A percentile compares a stretch with the other conserved stretches of the same genome.
Conservation (phyloP, 495 filamentous ascomycete genomes). For the Penicillium crystallinum region DNA sequence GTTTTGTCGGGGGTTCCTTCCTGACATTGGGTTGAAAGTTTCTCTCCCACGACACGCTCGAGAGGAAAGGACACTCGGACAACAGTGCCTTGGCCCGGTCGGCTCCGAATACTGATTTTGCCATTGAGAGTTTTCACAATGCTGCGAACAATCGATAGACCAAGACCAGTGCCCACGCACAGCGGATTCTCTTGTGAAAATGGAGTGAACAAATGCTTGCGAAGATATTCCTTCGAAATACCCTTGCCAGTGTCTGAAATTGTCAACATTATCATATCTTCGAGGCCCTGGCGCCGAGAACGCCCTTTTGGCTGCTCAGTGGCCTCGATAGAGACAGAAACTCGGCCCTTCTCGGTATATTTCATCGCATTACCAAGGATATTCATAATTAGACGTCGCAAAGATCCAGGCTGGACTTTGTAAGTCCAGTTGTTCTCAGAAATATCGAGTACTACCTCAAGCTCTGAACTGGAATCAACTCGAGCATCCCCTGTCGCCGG, state of each 20-base stretch:
- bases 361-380: constrained; percentile 70
- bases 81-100: constrained; percentile 41
- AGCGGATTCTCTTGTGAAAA: constrained; percentile 40
- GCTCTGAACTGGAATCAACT: constrained; percentile 39
- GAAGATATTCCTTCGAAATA: constrained; percentile 41
- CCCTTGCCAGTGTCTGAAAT: constrained; percentile 43
- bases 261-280: constrained; percentile 34
- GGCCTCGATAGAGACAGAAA: constrained; percentile 50
- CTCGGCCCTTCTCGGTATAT: constrained; percentile 56
- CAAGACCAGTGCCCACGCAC: constrained; percentile 43
- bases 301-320: constrained; percentile 24
- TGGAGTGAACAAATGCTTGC: constrained; percentile 36
- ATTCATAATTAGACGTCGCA: constrained; percentile 66
- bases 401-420: constrained; percentile 54
- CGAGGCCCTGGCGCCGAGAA: constrained; percentile 13
- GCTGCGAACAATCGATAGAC: constrained; percentile 47
- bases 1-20: constrained; percentile 3
- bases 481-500: neutral
- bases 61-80: constrained; percentile 44
- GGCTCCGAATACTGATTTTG: constrained; percentile 44
- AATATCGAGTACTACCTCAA: constrained; percentile 48
- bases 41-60: constrained; percentile 16
- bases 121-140: constrained; percentile 46
- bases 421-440: constrained; percentile 48
- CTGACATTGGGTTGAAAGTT: neutral